Conservation (phyloP, 148 eudicot genomes). For the Beta vulgaris region DNA sequence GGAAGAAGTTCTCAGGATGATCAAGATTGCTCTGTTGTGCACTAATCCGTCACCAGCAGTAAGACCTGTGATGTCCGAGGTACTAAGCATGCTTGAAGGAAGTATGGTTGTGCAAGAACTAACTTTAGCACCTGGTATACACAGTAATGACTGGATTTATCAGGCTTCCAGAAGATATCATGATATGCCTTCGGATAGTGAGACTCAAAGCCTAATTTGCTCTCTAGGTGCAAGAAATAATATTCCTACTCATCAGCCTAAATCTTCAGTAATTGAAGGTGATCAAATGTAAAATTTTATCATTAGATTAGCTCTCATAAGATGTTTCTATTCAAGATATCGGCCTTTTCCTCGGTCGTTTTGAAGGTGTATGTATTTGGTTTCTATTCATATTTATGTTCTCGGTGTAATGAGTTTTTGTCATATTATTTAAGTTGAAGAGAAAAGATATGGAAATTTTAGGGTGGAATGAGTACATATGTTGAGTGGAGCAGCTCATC, state of each 20-base stretch:
- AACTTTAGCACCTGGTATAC: slow-evolving; percentile 21
- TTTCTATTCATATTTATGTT: no score
- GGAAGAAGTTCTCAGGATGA: slow-evolving; percentile 39
- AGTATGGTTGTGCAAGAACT: slow-evolving; percentile 29
- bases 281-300: slow-evolving; percentile 8
- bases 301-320: no score
- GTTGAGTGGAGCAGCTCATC: no score
- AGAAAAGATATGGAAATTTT: no score
- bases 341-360: no score
- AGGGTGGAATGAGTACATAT: no score
- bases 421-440: no score
- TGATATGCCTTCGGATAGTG: slow-evolving; percentile 13
- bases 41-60: slow-evolving; percentile 51
- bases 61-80: slow-evolving; percentile 55
- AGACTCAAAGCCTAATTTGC: slow-evolving; percentile 22
- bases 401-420: no score
- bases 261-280: neutral
- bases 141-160: slow-evolving; percentile 24
- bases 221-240: neutral
- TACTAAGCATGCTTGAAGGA: slow-evolving; percentile 48
- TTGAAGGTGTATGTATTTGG: no score
- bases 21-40: slow-evolving; percentile 44
- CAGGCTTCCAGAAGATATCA: slow-evolving; percentile 21
- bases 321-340: no score
- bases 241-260: neutral